Conservation (phyloP, 768 basidiomycete species). For the Kwoniella mangroviensis region DNA sequence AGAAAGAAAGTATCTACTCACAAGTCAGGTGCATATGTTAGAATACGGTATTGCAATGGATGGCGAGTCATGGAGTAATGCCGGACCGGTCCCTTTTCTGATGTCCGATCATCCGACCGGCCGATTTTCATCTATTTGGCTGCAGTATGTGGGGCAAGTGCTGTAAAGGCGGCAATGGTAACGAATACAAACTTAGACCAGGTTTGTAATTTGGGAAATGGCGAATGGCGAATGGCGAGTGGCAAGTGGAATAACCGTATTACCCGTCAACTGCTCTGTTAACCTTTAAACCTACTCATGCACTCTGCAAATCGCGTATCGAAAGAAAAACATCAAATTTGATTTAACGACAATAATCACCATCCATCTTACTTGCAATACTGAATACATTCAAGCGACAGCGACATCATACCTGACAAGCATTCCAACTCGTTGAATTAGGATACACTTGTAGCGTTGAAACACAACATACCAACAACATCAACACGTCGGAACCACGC, state of each 20-base stretch:
- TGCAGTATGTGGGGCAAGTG: not conserved
- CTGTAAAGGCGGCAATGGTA: constrained; percentile 5
- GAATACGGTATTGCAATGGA: too few relatives aligned
- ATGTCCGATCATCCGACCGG: not conserved
- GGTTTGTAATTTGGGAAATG: not conserved
- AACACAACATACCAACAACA: not conserved
- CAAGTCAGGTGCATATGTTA: not conserved
- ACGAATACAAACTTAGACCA: too few relatives aligned
- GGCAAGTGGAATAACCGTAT: not conserved
- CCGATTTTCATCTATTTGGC: not conserved
- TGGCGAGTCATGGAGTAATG: not conserved
- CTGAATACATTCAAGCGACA: too few relatives aligned
- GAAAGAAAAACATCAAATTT: too few relatives aligned
- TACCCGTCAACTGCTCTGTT: not conserved
- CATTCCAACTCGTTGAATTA: not conserved
- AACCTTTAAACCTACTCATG: not conserved
- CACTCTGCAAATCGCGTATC: too few relatives aligned
- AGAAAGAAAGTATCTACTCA: not conserved
- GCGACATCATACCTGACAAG: not conserved
- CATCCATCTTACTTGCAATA: too few relatives aligned
- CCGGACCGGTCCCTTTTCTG: not conserved
- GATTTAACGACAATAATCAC: too few relatives aligned
- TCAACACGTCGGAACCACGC: not conserved
- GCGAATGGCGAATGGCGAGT: not conserved
- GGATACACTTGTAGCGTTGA: not conserved